phyloP scores from a whole-genome alignment of 2,329 filamentous ascomycete species.

The Colletotrichum salicis region DNA sequence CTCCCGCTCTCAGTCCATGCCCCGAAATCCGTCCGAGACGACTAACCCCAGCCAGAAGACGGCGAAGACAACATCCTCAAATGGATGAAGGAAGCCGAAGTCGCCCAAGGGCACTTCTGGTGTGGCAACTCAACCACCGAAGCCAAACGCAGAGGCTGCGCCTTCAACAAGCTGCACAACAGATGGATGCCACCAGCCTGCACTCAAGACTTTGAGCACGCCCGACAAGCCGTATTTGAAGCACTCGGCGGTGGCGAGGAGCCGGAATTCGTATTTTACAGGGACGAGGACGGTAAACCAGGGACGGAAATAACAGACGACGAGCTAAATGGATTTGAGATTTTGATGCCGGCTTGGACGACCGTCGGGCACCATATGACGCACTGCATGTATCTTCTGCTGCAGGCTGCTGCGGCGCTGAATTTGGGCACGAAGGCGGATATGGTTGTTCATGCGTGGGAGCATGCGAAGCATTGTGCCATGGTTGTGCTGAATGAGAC shows the following conservation, averaged over 20 bases:
- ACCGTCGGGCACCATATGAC: slow-evolving; percentile 15
- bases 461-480: slow-evolving; percentile 21
- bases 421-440: slow-evolving; percentile 14
- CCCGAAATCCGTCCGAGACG: background rate
- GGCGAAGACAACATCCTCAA: slow-evolving; percentile 11
- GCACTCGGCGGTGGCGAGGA: background rate
- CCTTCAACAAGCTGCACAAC: slow-evolving; percentile 24
- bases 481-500: slow-evolving; percentile 14
- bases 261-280: slow-evolving; percentile 3
- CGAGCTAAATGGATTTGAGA: background rate
- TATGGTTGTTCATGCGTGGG: slow-evolving; percentile 22
- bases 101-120: slow-evolving; percentile 5
- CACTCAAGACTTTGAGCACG: slow-evolving; percentile 3
- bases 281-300: background rate
- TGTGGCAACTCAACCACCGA: slow-evolving; percentile 7
- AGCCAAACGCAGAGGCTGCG: slow-evolving; percentile 7
- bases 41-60: slow-evolving; percentile 15
- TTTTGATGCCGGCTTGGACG: slow-evolving; percentile 16
- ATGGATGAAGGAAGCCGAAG: slow-evolving; percentile 24
- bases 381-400: slow-evolving; percentile 22
- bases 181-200: slow-evolving; percentile 18
- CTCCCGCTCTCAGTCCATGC: no score
- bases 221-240: background rate
- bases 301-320: background rate
- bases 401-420: slow-evolving; percentile 8